Conservation (phyloP, 345 rosid species). For the Dipteronia sinensis region DNA sequence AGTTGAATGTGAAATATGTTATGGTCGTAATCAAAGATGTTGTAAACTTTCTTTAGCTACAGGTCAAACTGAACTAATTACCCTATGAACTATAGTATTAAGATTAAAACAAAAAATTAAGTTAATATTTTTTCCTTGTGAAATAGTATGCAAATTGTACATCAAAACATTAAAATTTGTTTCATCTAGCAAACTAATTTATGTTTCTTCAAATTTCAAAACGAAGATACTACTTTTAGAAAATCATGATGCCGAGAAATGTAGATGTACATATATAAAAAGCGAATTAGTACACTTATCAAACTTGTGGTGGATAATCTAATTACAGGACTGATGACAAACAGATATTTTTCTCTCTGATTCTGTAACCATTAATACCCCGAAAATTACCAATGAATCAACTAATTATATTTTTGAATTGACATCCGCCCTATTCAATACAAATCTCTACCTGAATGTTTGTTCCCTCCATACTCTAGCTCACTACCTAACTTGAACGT, state of each 20-base stretch:
- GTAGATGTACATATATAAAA: not conserved
- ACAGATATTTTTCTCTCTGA: not conserved
- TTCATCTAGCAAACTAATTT: too few species aligned
- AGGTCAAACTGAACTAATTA: too few species aligned
- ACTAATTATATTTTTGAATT: conserved; percentile 9
- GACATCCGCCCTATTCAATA: conserved; percentile 39
- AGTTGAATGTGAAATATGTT: too few species aligned
- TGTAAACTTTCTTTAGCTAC: too few species aligned
- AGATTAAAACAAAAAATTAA: too few species aligned
- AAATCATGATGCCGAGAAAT: not conserved
- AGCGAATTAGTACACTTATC: not conserved
- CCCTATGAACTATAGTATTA: too few species aligned
- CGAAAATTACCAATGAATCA: not conserved
- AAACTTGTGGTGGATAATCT: not conserved
- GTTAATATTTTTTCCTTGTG: too few species aligned
- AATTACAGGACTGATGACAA: conserved; percentile 14
- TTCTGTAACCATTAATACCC: conserved; percentile 1
- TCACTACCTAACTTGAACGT: conserved; percentile 34
- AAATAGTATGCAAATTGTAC: too few species aligned
- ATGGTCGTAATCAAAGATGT: too few species aligned
- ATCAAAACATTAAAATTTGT: too few species aligned
- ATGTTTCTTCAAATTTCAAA: not conserved
- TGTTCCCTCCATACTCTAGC: conserved; percentile 31
- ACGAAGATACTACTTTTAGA: not conserved
- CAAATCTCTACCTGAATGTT: conserved; percentile 35